Percentiles rank a stretch among this genome's conserved stretches.
These are phyloP conservation scores for Phalaenopsis aphrodite DNA, from an alignment of 106 monocot species.

Conservation along the genomic window DNA sequence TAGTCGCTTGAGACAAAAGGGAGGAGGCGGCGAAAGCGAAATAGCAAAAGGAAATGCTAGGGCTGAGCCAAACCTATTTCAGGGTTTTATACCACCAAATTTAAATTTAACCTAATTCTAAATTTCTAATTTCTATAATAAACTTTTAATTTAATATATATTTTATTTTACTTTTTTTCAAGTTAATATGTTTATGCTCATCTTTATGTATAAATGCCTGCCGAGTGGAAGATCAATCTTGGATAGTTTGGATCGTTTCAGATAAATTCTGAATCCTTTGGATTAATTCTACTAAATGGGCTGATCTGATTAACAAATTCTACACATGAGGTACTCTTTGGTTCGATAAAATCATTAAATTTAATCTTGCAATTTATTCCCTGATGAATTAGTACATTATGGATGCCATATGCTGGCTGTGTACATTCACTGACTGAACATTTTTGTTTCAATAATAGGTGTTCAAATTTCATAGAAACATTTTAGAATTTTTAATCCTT, in stretches of 20 bases:
- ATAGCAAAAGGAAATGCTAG: too few relatives aligned
- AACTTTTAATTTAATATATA: too few relatives aligned
- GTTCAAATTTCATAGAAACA: neutral
- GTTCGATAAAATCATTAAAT: neutral
- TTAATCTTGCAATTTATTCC: neutral
- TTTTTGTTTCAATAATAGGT: neutral
- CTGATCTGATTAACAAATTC: neutral
- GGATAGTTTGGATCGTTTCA: neutral
- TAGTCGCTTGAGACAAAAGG: too few relatives aligned
- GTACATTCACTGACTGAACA: neutral
- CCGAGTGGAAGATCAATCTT: neutral
- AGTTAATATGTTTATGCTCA: too few relatives aligned
- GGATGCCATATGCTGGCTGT: neutral
- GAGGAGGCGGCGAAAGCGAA: too few relatives aligned
- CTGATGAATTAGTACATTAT: neutral
- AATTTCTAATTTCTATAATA: too few relatives aligned
- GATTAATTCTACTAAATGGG: neutral
- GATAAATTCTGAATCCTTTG: too few relatives aligned
- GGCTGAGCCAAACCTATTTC: too few relatives aligned
- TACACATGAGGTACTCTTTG: neutral
- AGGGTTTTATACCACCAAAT: too few relatives aligned
- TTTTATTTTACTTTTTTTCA: too few relatives aligned
- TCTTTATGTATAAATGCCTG: too few relatives aligned
- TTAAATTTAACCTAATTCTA: too few relatives aligned
- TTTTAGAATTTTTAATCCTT: neutral